Evolutionary conservation across 2,329 filamentous ascomycete species (phyloP), one percentile per base, ranked within the genome.

Genomic region (Simplicillium sp.): DNA sequence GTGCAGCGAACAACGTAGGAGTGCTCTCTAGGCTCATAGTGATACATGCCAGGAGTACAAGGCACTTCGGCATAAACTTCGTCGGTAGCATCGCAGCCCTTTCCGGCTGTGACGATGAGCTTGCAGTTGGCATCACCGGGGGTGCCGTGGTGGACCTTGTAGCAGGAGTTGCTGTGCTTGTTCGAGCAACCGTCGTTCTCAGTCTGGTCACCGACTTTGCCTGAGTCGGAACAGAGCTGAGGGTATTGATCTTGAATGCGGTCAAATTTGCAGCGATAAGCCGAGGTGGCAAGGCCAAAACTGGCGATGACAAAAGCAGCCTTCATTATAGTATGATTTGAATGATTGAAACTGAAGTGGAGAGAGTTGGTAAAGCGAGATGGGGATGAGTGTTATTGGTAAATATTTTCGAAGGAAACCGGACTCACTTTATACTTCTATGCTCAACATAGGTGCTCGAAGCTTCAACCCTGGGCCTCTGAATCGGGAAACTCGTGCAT

Each of bases 191-290:
- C 32, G 37, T 38, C 37, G 29, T 15, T 15, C 16, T 38, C 37
- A 11, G 37, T 38, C 16, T 38, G 37, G 12, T 38, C 37, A 7
- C 37, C 37, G 12, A 38, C 37, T 28, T 38, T 38, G 29, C 37
- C 37, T 13, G 37, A 38, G 15, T 38, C 29, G 11, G 37, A 38
- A 28, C 37, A 38, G 9, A 38, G 37, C 37, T 32, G 37, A 12
- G 37, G 37, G 37, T 32, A 38, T 31, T 38, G 37, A 12, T 38
- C 28, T 31, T 38, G n/a, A 17, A 38, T 38, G 37, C 37, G 37
- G 37, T 38, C 37, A 14, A 38, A 38, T 28, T 38, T 38, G 37
- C 37, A 38, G 29, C 37, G 37, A 31, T 38, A 38, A 11, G 37
- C 36, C 28, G 37, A 32, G 11, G 8, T 28, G 11, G 29, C 7